Evolutionary conservation across 2,329 filamentous ascomycete species (phyloP).

Genomic region (Zelopaecilomyces penicillatus): DNA sequence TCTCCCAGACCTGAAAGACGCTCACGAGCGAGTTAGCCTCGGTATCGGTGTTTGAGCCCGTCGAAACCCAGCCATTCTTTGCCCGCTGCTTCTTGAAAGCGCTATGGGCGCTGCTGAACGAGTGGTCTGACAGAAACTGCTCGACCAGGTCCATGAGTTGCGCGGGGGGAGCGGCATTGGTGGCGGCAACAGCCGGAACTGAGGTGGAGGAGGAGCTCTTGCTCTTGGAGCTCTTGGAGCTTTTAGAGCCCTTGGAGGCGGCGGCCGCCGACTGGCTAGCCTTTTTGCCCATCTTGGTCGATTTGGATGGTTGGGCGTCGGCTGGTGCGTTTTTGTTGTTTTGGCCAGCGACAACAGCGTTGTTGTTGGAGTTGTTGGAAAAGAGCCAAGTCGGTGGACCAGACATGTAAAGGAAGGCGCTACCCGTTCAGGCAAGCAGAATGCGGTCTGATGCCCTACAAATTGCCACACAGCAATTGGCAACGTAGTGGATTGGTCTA

Average conservation of each 20-base stretch:
- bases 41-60: slow-evolving; percentile 13
- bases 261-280: slow-evolving; percentile 14
- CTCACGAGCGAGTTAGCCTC: slow-evolving; percentile 32
- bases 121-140: slow-evolving; percentile 56
- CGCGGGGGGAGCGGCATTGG: slow-evolving; percentile 35
- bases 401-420: slow-evolving; percentile 23
- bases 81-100: slow-evolving; percentile 56
- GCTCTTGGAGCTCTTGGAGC: slow-evolving; percentile 5
- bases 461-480: too few relatives aligned
- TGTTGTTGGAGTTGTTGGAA: slow-evolving; percentile 28
- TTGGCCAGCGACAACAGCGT: neutral
- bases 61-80: slow-evolving; percentile 39
- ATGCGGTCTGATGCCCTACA: too few relatives aligned
- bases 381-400: slow-evolving; percentile 35
- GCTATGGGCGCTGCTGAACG: slow-evolving; percentile 52
- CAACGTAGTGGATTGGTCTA: too few relatives aligned
- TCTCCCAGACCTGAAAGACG: slow-evolving; percentile 44
- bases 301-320: slow-evolving; percentile 13
- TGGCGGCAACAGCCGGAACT: too few relatives aligned
- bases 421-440: too few relatives aligned
- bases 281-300: slow-evolving; percentile 28
- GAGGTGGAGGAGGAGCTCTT: neutral
- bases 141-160: slow-evolving; percentile 61
- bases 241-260: slow-evolving; percentile 12
- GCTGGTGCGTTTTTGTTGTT: slow-evolving; percentile 1